Percentiles rank a stretch among this genome's conserved stretches.
Conservation (phyloP, 257 asterid species). For the Capsicum pubescens region DNA sequence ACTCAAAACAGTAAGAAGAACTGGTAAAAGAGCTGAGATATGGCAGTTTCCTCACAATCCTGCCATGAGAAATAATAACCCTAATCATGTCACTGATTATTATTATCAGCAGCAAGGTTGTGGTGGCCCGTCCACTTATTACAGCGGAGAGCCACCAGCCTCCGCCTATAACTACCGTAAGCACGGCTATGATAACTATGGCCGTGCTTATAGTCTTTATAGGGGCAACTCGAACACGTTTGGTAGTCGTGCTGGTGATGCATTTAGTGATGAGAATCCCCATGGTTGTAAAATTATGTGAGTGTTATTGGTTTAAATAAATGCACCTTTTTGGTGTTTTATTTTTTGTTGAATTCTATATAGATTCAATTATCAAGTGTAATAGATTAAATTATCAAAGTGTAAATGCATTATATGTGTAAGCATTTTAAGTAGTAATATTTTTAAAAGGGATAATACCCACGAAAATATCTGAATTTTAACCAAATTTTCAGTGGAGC, state of each 20-base stretch:
- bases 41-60: slow-evolving; percentile 73
- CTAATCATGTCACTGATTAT: slow-evolving; percentile 42
- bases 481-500: too few relatives aligned
- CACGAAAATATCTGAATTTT: too few relatives aligned
- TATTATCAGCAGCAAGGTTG: slow-evolving; percentile 38
- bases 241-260: slow-evolving; percentile 58
- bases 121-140: slow-evolving; percentile 51
- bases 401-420: too few relatives aligned
- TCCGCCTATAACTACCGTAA: slow-evolving; percentile 75
- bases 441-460: too few relatives aligned
- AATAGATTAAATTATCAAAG: too few relatives aligned
- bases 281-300: slow-evolving; percentile 66
- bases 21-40: slow-evolving; percentile 72
- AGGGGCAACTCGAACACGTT: slow-evolving; percentile 46
- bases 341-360: background rate
- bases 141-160: slow-evolving; percentile 46
- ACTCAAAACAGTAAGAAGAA: slow-evolving; percentile 59
- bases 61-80: slow-evolving; percentile 46
- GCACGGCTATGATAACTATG: slow-evolving; percentile 65
- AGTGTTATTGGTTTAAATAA: background rate
- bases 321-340: background rate
- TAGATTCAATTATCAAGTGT: background rate
- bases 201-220: slow-evolving; percentile 14
- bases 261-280: slow-evolving; percentile 76
- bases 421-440: too few relatives aligned